Evolutionary conservation across 2,329 filamentous ascomycete species (phyloP), one percentile per base, ranked within the genome.

Genomic region (Penicillium occitanis): DNA sequence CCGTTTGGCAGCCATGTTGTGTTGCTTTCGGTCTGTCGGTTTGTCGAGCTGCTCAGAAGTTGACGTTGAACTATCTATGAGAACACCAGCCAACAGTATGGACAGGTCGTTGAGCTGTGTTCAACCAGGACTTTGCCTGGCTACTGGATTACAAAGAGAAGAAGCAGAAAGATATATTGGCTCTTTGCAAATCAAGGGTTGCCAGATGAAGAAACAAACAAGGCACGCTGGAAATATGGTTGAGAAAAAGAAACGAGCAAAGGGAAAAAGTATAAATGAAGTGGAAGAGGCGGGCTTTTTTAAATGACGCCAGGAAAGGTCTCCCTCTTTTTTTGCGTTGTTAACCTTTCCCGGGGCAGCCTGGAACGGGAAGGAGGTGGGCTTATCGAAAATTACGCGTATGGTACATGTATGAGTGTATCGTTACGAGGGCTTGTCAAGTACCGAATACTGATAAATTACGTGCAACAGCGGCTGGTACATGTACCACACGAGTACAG

Each of bases 1-100:
- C 76, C 85, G 85, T 71, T 82, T 82, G 67, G 75, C 68, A 59
- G 75, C 73, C 76, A 78, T 79, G 72, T 48, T 71, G 17, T 78
- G 72, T 48, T 71, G 11, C 19, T 37, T 50, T 6, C 53, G 19
- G 50, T 53, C n/a, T 30, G 30, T 6, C n/a, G 53, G 33, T 37
- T n/a, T 57, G 33, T 57, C 53, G 33, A 28, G n/a, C 19, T 6
- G 30, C 30, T 7, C 33, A 8, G 19, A 57, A 25, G 13, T 44
- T 46, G 37, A 44, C 6, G 17, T 46, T 25, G 13, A 17, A 4
- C n/a, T 44, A 46, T 46, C 37, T 60, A 44, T 35, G 55, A 25
- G 22, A 22, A 30, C 28, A 19, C n/a, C 13, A 25, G 28, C 14
- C 28, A 37, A 28, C 28, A n/a, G 13, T 57, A 57, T 57, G 53